Conservation (phyloP, 1,284 basidiomycete species). For the Moesziomyces sp. region DNA sequence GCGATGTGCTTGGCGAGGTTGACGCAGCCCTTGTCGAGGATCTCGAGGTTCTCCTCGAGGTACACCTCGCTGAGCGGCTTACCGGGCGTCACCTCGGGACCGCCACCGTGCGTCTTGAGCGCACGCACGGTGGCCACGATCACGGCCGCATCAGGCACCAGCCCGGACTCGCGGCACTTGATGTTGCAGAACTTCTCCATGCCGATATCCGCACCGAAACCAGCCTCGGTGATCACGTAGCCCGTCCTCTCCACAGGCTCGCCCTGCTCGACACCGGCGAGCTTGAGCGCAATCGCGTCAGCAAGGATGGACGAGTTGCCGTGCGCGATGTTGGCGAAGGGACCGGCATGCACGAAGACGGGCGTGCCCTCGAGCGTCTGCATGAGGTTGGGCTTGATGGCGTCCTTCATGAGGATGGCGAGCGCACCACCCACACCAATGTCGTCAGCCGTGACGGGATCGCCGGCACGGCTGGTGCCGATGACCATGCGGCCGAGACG, state of each 20-base stretch:
- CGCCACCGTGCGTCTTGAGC: conserved; percentile 98
- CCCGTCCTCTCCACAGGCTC: conserved; percentile 83
- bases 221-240: conserved; percentile 97
- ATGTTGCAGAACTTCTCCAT: conserved; percentile 94
- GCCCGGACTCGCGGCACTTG: conserved; percentile 93
- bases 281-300: conserved; percentile 93
- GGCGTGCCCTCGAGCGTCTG: conserved; percentile 98
- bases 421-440: conserved; percentile 95
- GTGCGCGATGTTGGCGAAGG: conserved; percentile 99
- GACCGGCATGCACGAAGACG: conserved; percentile 98
- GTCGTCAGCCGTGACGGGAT: conserved; percentile 95
- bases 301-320: conserved; percentile 99
- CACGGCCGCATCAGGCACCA: conserved; percentile 91
- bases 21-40: conserved; percentile 89
- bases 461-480: conserved; percentile 90
- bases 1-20: conserved; percentile 94
- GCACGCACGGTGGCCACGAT: conserved; percentile 98
- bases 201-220: conserved; percentile 97
- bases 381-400: conserved; percentile 99
- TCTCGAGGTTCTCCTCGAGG: conserved; percentile 90
- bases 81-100: conserved; percentile 94
- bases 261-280: conserved; percentile 94
- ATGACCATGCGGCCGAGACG: conserved; percentile 94
- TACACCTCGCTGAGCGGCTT: conserved; percentile 94
- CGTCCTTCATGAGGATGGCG: conserved; percentile 97